A percentile compares a stretch with the other conserved stretches of the same genome.
These are phyloP conservation scores for Vararia minispora DNA, from an alignment of 768 basidiomycete genomes.

Conservation along the genomic window DNA sequence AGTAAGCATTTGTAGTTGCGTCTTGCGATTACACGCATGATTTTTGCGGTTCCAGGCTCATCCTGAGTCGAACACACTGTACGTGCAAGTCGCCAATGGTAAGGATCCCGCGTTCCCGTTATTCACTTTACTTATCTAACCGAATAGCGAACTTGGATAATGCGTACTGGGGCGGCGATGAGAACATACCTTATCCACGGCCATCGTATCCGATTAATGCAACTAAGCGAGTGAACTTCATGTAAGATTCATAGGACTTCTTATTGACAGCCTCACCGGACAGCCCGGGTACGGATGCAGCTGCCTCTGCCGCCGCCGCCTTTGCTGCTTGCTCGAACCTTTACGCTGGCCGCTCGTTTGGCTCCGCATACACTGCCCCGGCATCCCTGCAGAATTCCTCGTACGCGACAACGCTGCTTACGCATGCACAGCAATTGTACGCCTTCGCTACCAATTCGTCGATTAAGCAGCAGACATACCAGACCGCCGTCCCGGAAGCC, in stretches of 20 bases:
- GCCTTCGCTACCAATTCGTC: constrained; percentile 61
- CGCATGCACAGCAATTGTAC: constrained; percentile 69
- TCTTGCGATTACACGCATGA: background rate
- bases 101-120: constrained; percentile 13
- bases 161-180: constrained; percentile 86
- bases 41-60: constrained; percentile 50
- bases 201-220: constrained; percentile 71
- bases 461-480: constrained; percentile 50
- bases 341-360: constrained; percentile 53
- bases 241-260: background rate
- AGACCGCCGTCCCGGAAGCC: constrained; percentile 55
- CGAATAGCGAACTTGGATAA: constrained; percentile 47
- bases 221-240: constrained; percentile 28
- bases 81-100: constrained; percentile 68
- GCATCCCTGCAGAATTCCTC: constrained; percentile 61
- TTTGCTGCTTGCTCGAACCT: constrained; percentile 81
- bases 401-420: constrained; percentile 59
- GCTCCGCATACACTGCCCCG: constrained; percentile 40
- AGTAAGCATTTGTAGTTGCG: constrained; percentile 27
- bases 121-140: constrained; percentile 1
- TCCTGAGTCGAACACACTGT: constrained; percentile 58
- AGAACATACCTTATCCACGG: constrained; percentile 60
- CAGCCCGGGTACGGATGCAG: constrained; percentile 83
- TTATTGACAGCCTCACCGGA: constrained; percentile 1
- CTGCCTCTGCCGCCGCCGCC: constrained; percentile 74